Base-by-base conservation (phyloP, 2,329 filamentous ascomycete genomes). In the Chalaropsis thielavioides region DNA sequence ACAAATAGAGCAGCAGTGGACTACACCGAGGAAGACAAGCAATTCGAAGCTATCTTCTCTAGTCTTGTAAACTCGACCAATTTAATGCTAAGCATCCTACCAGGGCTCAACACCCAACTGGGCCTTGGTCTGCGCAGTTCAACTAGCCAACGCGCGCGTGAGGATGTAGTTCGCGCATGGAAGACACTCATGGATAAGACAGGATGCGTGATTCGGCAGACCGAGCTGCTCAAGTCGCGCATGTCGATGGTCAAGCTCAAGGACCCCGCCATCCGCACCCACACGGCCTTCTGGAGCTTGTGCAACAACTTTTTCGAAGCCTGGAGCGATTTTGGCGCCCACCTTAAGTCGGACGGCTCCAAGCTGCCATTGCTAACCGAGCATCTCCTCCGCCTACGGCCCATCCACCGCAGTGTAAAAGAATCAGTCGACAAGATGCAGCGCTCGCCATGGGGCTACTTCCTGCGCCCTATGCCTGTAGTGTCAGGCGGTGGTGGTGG, bases 201-300 rank as follows among this genome's bases (percentile, higher is more conserved):
- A 71, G 82, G 81, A 54, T 78, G 83, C 13, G 85, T 88, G 19
- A 81, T 92, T 51, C 83, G 88, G 65, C 85, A 89, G 69, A 89
- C 89, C 1, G 85, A 91, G 70, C 79, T 83, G 11, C 79, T 96
- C 35, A 87, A 88, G 71, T 79, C 79, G 46, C 82, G 87, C n/a
- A 76, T 96, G 11, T 89, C 86, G 2, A 80, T 82, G 59, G 89
- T 96, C 77, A 91, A 91, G 72, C 78, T 95, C 11, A 94, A 92
- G 72, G 91, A 96, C 70, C 88, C 89, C 7, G 86, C 84, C 11
- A 82, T 89, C 62, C 81, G 90, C 64, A 84, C 80, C 1, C 83
- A 86, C 70, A 73, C 77, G 2, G 75, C 76, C 17, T 87, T 86
- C 72, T 86, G 84, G 82, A 78, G 83, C 69, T 78, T 92, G 63